Conservation (phyloP, 352 stramenopile species). For the Phytophthora sojae region DNA sequence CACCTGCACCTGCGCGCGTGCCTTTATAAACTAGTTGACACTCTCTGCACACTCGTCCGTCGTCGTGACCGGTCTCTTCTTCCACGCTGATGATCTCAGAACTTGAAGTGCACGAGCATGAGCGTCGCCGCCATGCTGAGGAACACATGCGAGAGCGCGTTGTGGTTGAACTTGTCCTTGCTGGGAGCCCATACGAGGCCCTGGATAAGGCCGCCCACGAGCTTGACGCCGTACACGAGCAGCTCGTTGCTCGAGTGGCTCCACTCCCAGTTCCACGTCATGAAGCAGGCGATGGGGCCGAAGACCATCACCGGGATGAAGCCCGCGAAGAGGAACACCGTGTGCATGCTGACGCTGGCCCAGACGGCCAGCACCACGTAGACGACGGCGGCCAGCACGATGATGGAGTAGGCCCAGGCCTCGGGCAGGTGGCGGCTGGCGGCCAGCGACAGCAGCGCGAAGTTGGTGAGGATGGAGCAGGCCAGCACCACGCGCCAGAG, state of each 20-base stretch:
- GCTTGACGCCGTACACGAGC: conserved; percentile 84
- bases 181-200: conserved; percentile 81
- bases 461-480: conserved; percentile 88
- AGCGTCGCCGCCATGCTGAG: conserved; percentile 84
- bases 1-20: conserved; percentile 5
- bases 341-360: conserved; percentile 86
- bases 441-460: conserved; percentile 80
- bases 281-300: conserved; percentile 73
- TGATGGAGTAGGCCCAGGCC: conserved; percentile 81
- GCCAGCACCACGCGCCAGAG: conserved; percentile 86
- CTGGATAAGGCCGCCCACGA: conserved; percentile 81
- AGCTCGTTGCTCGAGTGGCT: conserved; percentile 83
- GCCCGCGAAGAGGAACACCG: conserved; percentile 82
- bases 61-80: background rate
- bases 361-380: conserved; percentile 82
- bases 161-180: conserved; percentile 91
- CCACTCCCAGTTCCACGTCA: conserved; percentile 85
- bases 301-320: conserved; percentile 88
- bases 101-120: conserved; percentile 85
- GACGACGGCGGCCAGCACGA: conserved; percentile 63
- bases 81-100: conserved; percentile 39
- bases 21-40: conserved; percentile 35
- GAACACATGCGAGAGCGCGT: conserved; percentile 87
- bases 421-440: conserved; percentile 79
- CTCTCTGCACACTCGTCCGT: conserved; percentile 3